Percentiles rank a stretch among this genome's conserved stretches.
These are phyloP conservation scores for Pelargonium fulgidum DNA, from an alignment of 441 rosid genomes.

Conservation along the genomic window DNA sequence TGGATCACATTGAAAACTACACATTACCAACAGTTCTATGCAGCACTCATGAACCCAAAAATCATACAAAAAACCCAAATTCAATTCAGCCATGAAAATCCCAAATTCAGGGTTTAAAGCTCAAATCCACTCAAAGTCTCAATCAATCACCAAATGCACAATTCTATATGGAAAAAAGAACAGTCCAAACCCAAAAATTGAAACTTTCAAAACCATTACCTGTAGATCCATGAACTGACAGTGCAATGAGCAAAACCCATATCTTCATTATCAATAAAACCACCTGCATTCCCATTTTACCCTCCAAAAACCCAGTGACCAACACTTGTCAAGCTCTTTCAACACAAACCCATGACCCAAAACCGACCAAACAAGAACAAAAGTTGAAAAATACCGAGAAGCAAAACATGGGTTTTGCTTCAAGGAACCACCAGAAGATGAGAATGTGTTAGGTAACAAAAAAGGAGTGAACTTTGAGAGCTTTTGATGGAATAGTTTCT, in stretches of 20 bases:
- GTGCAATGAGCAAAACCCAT: conserved; percentile 19
- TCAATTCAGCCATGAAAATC: neutral
- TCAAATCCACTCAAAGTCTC: neutral
- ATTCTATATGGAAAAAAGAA: conserved; percentile 13
- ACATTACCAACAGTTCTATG: neutral
- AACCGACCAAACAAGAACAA: neutral
- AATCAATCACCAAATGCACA: conserved; percentile 15
- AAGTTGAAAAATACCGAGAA: neutral
- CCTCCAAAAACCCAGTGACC: conserved; percentile 1
- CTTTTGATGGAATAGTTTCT: neutral
- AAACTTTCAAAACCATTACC: conserved; percentile 34
- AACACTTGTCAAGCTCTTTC: neutral
- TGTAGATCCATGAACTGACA: conserved; percentile 43
- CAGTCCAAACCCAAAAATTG: neutral
- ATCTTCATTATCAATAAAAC: conserved; percentile 29
- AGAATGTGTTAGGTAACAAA: neutral
- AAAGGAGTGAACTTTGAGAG: neutral
- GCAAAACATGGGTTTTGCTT: neutral
- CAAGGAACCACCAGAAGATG: neutral
- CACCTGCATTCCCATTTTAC: conserved; percentile 34
- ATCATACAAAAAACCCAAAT: neutral
- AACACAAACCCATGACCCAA: neutral
- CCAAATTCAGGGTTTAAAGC: neutral
- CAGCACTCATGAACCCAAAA: neutral
- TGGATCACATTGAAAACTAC: neutral